Evolutionary conservation across 345 rosid species (phyloP), one percentile per base, ranked within the genome.

Genomic region (Citrus maxima): DNA sequence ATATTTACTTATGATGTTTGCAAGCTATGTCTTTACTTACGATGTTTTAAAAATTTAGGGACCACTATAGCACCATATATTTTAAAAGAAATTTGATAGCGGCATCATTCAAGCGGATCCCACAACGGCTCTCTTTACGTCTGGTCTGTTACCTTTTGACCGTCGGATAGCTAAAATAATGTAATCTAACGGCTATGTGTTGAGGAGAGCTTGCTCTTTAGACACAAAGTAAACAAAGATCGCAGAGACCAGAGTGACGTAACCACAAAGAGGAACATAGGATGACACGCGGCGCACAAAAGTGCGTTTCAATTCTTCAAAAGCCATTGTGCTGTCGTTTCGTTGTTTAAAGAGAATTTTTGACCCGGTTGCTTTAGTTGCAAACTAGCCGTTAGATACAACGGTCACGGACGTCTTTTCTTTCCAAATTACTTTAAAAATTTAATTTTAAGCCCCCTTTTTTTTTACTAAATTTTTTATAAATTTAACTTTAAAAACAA

Each of bases 311-410:
- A 16, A 49, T 14, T 14, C 35, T 6, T 62, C 16, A 32, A 16
- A 59, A 28, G 37, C 3, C 16, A 38, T 19, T 14, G 24, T 70
- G 37, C 7, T 42, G 73, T 69, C 55, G 9, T 16, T 28, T 51
- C n/a, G 8, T 0, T 3, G 61, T 24, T 70, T 16, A 51, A 51
- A 30, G 2, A 49, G 21, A 19, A 70, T 1, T 14, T 16, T 28
- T 30, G 63, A 32, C 64, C 7, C 22, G 49, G 12, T 28, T 75
- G 78, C 78, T 63, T 75, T 75, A 30, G 32, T 30, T 30, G 32
- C 32, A 30, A 30, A 30, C 70, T 49, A 75, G 49, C 78, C 78
- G 78, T 32, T 32, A 32, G 35, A 32, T 32, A 22, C 61, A 75
- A 46, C 70, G 70, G 70, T 63, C 70, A 46, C 22, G 32, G 51